phyloP scores from a whole-genome alignment of 2,329 filamentous ascomycete species.

The Cladosporium sphaerospermum region DNA sequence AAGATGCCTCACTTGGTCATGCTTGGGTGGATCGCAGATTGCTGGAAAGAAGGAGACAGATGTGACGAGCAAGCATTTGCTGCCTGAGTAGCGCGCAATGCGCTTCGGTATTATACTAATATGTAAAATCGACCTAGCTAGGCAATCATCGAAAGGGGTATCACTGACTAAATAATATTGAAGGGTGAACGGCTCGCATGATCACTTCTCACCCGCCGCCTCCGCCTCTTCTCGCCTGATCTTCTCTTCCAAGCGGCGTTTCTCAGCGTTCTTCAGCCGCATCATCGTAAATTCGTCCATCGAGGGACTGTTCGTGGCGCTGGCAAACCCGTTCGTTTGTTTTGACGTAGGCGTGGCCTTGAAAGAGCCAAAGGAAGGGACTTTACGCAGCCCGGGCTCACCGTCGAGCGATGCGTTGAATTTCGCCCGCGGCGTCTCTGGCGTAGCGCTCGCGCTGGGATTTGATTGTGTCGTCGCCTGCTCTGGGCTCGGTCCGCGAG shows the following conservation, averaged over 20 bases:
- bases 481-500: neutral
- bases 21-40: constrained; percentile 67
- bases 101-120: no score
- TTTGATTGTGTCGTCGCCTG: neutral
- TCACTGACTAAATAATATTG: no score
- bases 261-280: constrained; percentile 40
- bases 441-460: neutral
- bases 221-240: constrained; percentile 33
- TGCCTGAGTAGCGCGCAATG: neutral
- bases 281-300: constrained; percentile 41
- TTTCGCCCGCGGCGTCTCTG: constrained; percentile 8
- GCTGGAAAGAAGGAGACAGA: constrained; percentile 71
- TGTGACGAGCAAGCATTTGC: constrained; percentile 64
- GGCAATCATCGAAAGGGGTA: no score
- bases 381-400: constrained; percentile 26
- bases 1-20: constrained; percentile 64
- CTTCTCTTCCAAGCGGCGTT: constrained; percentile 39
- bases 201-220: neutral
- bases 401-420: constrained; percentile 13
- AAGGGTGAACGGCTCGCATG: neutral
- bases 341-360: constrained; percentile 24
- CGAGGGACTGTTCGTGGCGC: constrained; percentile 27
- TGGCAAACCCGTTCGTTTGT: neutral
- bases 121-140: no score
- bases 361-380: constrained; percentile 40